phyloP scores from a whole-genome alignment of 2,329 filamentous ascomycete species.

The Microcyclospora pomicola region DNA sequence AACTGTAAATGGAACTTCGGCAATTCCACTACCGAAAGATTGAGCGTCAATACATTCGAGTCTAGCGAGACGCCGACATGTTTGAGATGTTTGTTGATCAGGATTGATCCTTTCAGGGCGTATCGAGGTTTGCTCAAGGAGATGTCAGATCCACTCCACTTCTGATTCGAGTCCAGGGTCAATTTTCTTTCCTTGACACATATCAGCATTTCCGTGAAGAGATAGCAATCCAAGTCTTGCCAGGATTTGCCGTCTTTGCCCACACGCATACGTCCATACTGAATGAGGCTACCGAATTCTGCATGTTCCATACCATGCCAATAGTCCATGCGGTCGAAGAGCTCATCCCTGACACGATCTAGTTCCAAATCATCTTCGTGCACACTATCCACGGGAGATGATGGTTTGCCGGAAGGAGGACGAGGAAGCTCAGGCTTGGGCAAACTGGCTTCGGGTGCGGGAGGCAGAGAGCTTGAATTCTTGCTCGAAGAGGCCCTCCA shows the following conservation, averaged over 20 bases:
- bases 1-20: constrained; percentile 92
- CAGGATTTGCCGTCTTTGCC: constrained; percentile 93
- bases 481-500: constrained; percentile 46
- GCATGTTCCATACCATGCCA: constrained; percentile 95
- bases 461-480: constrained; percentile 23
- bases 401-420: constrained; percentile 6
- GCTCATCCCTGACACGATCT: constrained; percentile 71
- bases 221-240: constrained; percentile 94
- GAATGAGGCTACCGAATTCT: constrained; percentile 78
- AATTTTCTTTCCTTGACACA: constrained; percentile 96
- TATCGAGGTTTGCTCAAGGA: constrained; percentile 54
- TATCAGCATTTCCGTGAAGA: constrained; percentile 98
- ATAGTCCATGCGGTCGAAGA: constrained; percentile 83
- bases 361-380: constrained; percentile 58
- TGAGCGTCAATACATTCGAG: constrained; percentile 75
- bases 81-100: constrained; percentile 96
- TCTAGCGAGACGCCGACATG: constrained; percentile 64
- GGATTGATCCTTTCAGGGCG: constrained; percentile 89
- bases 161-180: constrained; percentile 36
- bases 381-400: constrained; percentile 33
- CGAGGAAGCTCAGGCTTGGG: constrained; percentile 40
- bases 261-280: constrained; percentile 81
- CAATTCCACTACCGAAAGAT: constrained; percentile 78
- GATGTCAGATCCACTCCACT: constrained; percentile 48
- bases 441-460: constrained; percentile 35